Conservation (phyloP, 306 rosid species). For the Gastrolobium bilobum region DNA sequence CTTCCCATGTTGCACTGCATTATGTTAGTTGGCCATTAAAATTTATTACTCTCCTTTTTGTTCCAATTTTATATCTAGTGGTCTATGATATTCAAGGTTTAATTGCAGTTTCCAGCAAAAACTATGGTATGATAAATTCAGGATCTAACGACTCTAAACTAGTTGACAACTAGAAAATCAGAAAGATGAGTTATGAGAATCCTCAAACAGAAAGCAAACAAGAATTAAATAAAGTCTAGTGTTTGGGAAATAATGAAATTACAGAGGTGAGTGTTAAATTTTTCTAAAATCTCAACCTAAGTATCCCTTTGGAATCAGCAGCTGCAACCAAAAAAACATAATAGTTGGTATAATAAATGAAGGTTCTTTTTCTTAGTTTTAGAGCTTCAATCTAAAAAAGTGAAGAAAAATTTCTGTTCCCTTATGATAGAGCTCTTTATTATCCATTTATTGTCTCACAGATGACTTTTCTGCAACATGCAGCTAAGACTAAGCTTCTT, state of each 20-base stretch:
- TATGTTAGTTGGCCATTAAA: background rate
- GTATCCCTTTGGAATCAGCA: background rate
- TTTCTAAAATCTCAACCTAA: background rate
- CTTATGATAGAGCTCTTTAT: background rate
- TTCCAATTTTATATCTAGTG: background rate
- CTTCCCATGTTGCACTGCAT: conserved; percentile 11
- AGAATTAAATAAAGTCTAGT: background rate
- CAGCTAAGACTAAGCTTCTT: background rate
- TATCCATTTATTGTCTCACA: conserved; percentile 8
- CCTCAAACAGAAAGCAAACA: background rate
- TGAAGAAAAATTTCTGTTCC: background rate
- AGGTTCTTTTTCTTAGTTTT: background rate
- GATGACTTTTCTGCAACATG: conserved; percentile 26
- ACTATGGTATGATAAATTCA: conserved; percentile 1
- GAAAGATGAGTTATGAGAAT: conserved; percentile 22
- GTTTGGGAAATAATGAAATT: background rate
- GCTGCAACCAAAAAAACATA: background rate
- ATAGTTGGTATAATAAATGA: no score
- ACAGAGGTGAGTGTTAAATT: background rate
- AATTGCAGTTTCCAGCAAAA: background rate
- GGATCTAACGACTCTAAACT: conserved; percentile 7
- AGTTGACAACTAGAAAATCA: conserved; percentile 10
- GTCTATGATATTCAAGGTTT: conserved; percentile 24
- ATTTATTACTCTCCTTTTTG: background rate
- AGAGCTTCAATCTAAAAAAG: background rate